Percentiles rank a stretch among this genome's conserved stretches.
These are phyloP conservation scores for Gigaspora rosea DNA, from an alignment of 192 early-diverging fungal species.

Conservation along the genomic window DNA sequence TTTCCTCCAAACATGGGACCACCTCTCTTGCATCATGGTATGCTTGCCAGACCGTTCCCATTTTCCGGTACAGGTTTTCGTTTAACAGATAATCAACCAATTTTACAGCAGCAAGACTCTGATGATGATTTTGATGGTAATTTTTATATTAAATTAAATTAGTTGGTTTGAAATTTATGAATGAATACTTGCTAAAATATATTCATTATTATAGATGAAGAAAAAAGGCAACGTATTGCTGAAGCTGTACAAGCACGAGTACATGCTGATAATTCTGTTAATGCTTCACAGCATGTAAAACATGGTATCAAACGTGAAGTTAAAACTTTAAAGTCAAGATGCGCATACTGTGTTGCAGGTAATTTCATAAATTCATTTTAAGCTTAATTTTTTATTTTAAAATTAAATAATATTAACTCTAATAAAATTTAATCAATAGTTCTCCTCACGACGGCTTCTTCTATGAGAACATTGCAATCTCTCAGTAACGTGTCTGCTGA, in stretches of 20 bases:
- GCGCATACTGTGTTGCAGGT: not conserved
- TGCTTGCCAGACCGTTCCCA: not conserved
- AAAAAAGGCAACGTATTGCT: not conserved
- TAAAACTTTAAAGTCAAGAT: not conserved
- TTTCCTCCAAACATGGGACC: not conserved
- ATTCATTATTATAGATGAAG: not conserved
- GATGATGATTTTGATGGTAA: not conserved
- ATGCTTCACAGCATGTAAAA: not conserved
- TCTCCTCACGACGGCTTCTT: not conserved
- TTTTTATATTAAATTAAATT: not conserved
- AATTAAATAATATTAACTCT: not conserved
- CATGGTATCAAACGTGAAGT: not conserved
- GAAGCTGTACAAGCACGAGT: not conserved
- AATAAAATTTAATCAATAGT: not conserved
- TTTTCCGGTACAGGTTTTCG: constrained; percentile 1
- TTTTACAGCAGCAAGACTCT: not conserved
- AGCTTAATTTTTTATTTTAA: not conserved
- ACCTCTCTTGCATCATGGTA: too few species aligned
- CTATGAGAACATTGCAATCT: not conserved
- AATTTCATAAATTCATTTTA: not conserved
- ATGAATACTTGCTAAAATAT: too few species aligned
- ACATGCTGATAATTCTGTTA: not conserved
- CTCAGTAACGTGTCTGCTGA: not conserved
- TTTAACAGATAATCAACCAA: not conserved
- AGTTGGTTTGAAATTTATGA: not conserved